Percentiles rank a stretch among this genome's conserved stretches.
Conservation (phyloP, 1,139 yeast genomes). For the Saccharomyces hybrid region DNA sequence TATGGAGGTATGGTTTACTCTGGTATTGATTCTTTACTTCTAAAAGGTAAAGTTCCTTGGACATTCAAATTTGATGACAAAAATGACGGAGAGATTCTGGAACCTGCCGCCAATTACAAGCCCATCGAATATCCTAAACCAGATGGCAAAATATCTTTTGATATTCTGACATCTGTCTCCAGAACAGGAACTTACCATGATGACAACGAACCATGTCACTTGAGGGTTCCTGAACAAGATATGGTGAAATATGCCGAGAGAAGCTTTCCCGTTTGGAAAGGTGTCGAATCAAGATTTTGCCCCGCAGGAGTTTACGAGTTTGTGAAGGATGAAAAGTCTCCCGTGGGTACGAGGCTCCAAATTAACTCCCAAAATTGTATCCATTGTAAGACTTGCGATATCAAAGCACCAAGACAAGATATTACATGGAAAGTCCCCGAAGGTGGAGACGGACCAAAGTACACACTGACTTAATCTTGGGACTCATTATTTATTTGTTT, state of each 20-base stretch:
- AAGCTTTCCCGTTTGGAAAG: conserved; percentile 69
- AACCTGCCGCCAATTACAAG: conserved; percentile 52
- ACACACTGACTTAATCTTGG: conserved; percentile 34
- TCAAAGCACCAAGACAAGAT: conserved; percentile 90
- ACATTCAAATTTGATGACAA: conserved; percentile 58
- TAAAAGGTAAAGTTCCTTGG: conserved; percentile 81
- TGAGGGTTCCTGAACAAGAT: conserved; percentile 71
- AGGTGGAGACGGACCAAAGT: conserved; percentile 98
- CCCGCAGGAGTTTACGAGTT: conserved; percentile 98
- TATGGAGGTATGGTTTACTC: conserved; percentile 77
- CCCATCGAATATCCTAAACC: conserved; percentile 91
- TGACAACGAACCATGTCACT: conserved; percentile 86
- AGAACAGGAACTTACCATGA: conserved; percentile 95
- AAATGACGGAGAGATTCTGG: conserved; percentile 67
- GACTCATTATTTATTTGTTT: background rate
- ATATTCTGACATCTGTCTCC: conserved; percentile 82
- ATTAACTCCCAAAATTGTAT: conserved; percentile 95
- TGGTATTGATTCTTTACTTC: conserved; percentile 72
- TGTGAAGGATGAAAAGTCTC: conserved; percentile 52
- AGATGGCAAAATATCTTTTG: conserved; percentile 83
- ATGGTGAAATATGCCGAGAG: conserved; percentile 55
- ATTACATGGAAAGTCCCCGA: conserved; percentile 96
- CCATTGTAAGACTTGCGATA: conserved; percentile 97
- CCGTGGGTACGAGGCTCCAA: conserved; percentile 70
- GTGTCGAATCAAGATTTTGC: conserved; percentile 85